These are phyloP conservation scores for Pichia norvegensis DNA, from an alignment of 1,139 yeast genomes.

Conservation along the genomic window DNA sequence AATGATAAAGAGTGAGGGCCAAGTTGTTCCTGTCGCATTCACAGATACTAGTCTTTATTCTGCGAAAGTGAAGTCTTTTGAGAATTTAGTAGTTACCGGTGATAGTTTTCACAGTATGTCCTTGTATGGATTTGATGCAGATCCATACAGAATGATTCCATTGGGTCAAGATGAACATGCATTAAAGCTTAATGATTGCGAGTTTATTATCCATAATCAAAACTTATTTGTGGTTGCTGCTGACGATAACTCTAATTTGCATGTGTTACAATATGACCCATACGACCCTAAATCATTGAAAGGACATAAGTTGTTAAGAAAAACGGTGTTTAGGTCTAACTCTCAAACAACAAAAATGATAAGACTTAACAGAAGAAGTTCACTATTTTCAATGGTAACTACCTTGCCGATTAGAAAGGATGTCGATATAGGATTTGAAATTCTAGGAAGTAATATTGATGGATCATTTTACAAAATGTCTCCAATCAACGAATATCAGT, in stretches of 20 bases:
- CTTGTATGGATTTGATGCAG: constrained; percentile 88
- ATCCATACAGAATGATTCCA: constrained; percentile 79
- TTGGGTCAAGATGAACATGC: constrained; percentile 68
- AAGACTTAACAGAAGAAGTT: constrained; percentile 19
- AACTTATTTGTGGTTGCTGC: constrained; percentile 62
- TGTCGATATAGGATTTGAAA: constrained; percentile 38
- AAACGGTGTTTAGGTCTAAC: constrained; percentile 65
- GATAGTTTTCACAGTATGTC: constrained; percentile 77
- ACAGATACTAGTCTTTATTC: constrained; percentile 76
- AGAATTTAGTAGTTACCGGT: constrained; percentile 69
- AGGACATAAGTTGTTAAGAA: constrained; percentile 68
- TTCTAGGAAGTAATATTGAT: constrained; percentile 65
- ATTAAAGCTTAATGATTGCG: constrained; percentile 54
- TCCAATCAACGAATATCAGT: constrained; percentile 68
- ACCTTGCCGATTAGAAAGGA: constrained; percentile 20
- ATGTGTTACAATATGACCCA: constrained; percentile 81
- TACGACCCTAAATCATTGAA: constrained; percentile 78
- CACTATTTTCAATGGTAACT: constrained; percentile 24
- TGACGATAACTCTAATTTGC: constrained; percentile 64
- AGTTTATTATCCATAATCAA: constrained; percentile 64
- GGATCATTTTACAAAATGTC: constrained; percentile 72
- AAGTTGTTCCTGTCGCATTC: constrained; percentile 88
- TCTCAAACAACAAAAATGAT: constrained; percentile 51
- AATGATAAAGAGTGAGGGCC: constrained; percentile 64
- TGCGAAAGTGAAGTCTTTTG: constrained; percentile 73